Percentiles rank a stretch among this genome's conserved stretches.
These are phyloP conservation scores for Akanthomyces lecanii DNA, from an alignment of 2,329 filamentous ascomycete species.

Conservation along the genomic window DNA sequence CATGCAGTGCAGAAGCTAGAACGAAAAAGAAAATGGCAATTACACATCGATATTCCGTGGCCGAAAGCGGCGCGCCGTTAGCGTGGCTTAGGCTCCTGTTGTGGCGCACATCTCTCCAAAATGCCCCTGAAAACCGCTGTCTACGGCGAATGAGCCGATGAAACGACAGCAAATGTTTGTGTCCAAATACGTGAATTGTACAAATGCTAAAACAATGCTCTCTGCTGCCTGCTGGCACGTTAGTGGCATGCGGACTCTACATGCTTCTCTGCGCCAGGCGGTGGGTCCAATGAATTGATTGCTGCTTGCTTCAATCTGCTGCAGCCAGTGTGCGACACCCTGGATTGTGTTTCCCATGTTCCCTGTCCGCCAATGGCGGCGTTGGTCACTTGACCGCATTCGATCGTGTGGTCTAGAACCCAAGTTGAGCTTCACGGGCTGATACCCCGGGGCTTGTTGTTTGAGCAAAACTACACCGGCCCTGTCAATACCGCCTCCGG, in stretches of 20 bases:
- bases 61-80: not conserved
- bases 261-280: not conserved
- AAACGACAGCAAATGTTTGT: no score
- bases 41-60: not conserved
- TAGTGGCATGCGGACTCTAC: not conserved
- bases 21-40: not conserved
- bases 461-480: not conserved
- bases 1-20: not conserved
- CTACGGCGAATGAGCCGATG: not conserved
- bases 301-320: not conserved
- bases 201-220: not conserved
- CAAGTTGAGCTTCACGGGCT: not conserved
- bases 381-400: constrained; percentile 3
- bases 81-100: not conserved
- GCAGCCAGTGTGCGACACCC: not conserved
- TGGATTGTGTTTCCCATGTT: not conserved
- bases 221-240: not conserved
- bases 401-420: constrained; percentile 7
- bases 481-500: not conserved
- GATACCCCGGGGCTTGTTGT: not conserved
- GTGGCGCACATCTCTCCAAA: not conserved
- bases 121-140: not conserved
- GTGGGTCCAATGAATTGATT: not conserved
- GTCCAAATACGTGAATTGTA: no score
- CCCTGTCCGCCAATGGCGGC: not conserved